phyloP scores from a whole-genome alignment of 148 eudicot species.

The Vaccinium darrowii region DNA sequence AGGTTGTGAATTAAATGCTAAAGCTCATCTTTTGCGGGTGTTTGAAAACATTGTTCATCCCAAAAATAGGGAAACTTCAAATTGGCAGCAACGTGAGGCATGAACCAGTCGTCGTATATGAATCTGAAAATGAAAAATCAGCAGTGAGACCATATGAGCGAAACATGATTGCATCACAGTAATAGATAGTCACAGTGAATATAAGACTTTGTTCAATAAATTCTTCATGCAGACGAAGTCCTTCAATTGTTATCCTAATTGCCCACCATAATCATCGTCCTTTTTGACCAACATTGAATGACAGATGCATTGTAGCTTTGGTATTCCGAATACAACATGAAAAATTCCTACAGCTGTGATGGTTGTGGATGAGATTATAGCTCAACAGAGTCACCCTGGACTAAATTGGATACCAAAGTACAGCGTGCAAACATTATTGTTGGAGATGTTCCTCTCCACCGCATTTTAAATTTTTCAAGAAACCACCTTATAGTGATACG shows the following conservation, averaged over 20 bases:
- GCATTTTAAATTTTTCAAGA: not conserved
- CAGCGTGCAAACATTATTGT: not conserved
- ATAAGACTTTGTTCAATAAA: not conserved
- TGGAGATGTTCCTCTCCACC: not conserved
- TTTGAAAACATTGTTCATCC: constrained; percentile 68
- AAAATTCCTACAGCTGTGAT: not conserved
- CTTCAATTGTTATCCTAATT: not conserved
- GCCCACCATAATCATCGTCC: not conserved
- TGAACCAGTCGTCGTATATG: constrained; percentile 72
- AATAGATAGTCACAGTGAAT: too few relatives aligned
- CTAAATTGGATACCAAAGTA: not conserved
- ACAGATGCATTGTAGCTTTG: not conserved
- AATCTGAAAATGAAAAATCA: constrained; percentile 48
- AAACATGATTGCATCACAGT: not conserved
- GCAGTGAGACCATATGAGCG: not conserved
- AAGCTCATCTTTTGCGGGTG: constrained; percentile 71
- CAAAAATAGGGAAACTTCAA: constrained; percentile 75
- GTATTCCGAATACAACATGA: not conserved
- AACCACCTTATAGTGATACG: not conserved
- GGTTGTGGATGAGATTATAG: not conserved
- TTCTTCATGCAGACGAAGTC: not conserved
- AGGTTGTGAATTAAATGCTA: constrained; percentile 25
- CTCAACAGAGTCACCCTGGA: not conserved
- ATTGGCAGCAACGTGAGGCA: constrained; percentile 87
- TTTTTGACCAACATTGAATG: not conserved